These are phyloP conservation scores for Dactylellina cionopaga DNA, from an alignment of 2,329 filamentous ascomycete genomes.

Conservation along the genomic window DNA sequence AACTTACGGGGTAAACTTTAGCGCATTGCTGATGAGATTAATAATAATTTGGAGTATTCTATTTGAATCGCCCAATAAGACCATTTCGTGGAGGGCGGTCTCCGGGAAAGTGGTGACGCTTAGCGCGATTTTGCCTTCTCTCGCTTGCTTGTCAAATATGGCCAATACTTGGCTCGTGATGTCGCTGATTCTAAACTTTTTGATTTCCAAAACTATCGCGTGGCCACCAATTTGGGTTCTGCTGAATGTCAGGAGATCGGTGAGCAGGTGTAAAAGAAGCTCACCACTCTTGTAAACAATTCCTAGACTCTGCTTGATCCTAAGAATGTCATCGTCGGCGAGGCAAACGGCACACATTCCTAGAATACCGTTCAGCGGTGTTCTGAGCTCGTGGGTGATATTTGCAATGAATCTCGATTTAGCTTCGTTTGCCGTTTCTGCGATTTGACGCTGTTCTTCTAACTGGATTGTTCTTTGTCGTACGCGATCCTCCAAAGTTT, in stretches of 20 bases:
- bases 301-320: slow-evolving; percentile 83
- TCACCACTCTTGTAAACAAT: slow-evolving; percentile 91
- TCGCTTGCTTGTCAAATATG: slow-evolving; percentile 90
- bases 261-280: slow-evolving; percentile 82
- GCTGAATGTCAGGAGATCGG: slow-evolving; percentile 89
- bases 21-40: slow-evolving; percentile 88
- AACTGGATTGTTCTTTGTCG: slow-evolving; percentile 82
- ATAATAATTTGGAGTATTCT: slow-evolving; percentile 90
- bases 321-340: slow-evolving; percentile 83
- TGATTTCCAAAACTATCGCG: slow-evolving; percentile 77
- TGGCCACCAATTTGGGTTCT: slow-evolving; percentile 88
- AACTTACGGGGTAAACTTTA: slow-evolving; percentile 81
- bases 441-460: slow-evolving; percentile 71
- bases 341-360: slow-evolving; percentile 94
- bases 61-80: slow-evolving; percentile 91
- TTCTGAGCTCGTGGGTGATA: slow-evolving; percentile 88
- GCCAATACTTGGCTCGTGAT: slow-evolving; percentile 82
- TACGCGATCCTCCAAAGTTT: slow-evolving; percentile 83
- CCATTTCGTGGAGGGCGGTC: slow-evolving; percentile 76
- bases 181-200: slow-evolving; percentile 83
- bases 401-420: slow-evolving; percentile 99
- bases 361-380: slow-evolving; percentile 92
- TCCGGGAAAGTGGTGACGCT: slow-evolving; percentile 70
- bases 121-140: slow-evolving; percentile 79
- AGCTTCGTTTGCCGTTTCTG: slow-evolving; percentile 85